Base-by-base conservation (phyloP, 139 green algal species). In the Tetradesmus obliquus region DNA sequence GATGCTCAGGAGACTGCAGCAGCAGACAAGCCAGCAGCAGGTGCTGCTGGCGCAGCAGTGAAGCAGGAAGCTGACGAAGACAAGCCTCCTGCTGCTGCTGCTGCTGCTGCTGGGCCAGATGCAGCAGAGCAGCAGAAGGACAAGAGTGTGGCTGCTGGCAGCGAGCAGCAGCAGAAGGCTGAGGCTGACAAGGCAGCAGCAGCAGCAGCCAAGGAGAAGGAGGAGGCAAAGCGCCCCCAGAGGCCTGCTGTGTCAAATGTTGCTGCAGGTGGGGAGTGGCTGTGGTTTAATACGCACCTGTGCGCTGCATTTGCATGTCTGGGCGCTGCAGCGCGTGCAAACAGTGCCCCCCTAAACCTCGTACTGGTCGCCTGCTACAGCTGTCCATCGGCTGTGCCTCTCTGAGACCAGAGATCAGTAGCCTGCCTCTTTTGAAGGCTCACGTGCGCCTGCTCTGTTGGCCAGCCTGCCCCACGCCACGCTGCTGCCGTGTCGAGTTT, bases 61-160 rank as follows among this genome's bases (percentile, higher is more conserved):
- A 76, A 86, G 81, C 81, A 86, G 81, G 87, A 82, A 62, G 8
- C 51, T 32, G 79, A 71, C 57, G 54, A 19, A 19, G 81, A 81
- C 83, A 84, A 58, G 32, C 54, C 3, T 19, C 20, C 55, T 4
- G 82, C 82, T 51, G 82, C 82, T 54, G 82, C 82, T 66, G 82
- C 54, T 54, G 82, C 54, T 87, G 82, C 13, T 45, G 57, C 89
- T 51, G 54, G 0, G 4, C 0, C 66, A 10, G 82, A 5, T 13
- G 24, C 55, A 1, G 62, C 54, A 69, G 82, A 45, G 54, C 54
- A 71, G 82, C 5, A 2, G 3, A 71, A 71, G 20, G 51, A 53
- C 76, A 53, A 20, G 19, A 45, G 8, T 20, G 9, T 20, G 2
- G 22, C 72, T 81, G 20, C 32, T 45, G 32, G 32, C 32, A 45